Base-by-base conservation (phyloP, 164 flowering plant species). In the Litsea cubeba region DNA sequence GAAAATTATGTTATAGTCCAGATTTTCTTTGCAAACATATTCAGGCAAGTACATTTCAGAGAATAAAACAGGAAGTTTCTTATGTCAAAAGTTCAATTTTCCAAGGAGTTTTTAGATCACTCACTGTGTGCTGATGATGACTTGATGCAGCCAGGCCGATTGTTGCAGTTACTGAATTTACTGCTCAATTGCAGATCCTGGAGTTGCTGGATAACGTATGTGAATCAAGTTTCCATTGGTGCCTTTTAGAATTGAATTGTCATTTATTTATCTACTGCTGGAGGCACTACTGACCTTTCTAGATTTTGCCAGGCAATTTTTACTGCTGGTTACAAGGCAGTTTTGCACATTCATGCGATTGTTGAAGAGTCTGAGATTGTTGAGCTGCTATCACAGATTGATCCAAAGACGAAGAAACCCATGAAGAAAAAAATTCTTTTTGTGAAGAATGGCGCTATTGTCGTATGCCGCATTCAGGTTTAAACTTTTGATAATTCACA, bases 361-460 rank as follows among this genome's bases (percentile, higher is more conserved):
- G 97, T 92, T 72, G 99, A 96, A 81, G 99, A 96, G 77, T 92
- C 98, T 82, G 99, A 96, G 86, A 94, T 96, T 80, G 83, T 94
- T 75, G 89, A 91, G 85, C 82, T 96, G 74, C 78, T 87, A 62
- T 84, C 85, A 50, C 97, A 94, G 78, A 96, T 96, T 72, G 99
- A 96, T 82, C 91, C 84, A n/a, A 96, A 94, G 84, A 94, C 99
- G 0, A 92, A 78, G 83, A 96, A 90, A 75, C 94, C 94, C 62
- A 85, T 89, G 85, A 96, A 88, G 78, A 94, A 90, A 88, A 92
- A 92, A 77, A 84, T 90, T 74, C 89, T 91, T 62, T 96, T 96
- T 81, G 99, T 96, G 62, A 96, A 96, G 82, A 91, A 86, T 79
- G 90, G 91, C 71, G 98, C 99, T 57, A 74, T 94, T 69, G 91